Evolutionary conservation across 164 flowering plant genomes (phyloP).

Genomic region (Protea cynaroides): DNA sequence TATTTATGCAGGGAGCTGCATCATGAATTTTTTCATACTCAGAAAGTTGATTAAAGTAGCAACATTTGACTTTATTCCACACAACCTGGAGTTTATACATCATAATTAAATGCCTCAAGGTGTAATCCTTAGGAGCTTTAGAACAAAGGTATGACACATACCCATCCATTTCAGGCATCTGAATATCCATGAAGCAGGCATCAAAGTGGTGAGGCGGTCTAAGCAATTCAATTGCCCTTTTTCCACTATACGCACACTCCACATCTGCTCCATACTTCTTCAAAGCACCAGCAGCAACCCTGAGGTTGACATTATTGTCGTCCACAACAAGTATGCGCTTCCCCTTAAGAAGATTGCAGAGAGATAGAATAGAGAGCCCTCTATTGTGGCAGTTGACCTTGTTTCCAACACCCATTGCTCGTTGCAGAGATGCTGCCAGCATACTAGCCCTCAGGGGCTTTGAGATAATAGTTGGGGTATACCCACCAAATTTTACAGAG

Average conservation of each 20-base stretch:
- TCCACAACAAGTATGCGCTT: constrained; percentile 81
- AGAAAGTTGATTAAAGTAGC: too few relatives aligned
- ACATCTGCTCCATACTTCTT: constrained; percentile 93
- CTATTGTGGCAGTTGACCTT: constrained; percentile 44
- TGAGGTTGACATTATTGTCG: constrained; percentile 78
- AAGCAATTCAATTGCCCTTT: constrained; percentile 51
- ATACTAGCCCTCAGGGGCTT: constrained; percentile 85
- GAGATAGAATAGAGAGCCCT: constrained; percentile 37
- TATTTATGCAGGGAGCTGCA: too few relatives aligned
- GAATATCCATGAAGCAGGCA: constrained; percentile 99
- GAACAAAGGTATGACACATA: constrained; percentile 21
- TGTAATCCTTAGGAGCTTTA: neutral
- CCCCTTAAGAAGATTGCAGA: constrained; percentile 59
- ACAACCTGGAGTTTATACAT: too few relatives aligned
- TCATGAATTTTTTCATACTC: too few relatives aligned
- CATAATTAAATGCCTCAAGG: too few relatives aligned
- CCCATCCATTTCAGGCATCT: constrained; percentile 99
- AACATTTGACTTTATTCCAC: too few relatives aligned
- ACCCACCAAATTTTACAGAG: constrained; percentile 18
- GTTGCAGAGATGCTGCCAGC: constrained; percentile 73
- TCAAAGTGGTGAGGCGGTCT: constrained; percentile 75
- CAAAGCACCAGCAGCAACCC: constrained; percentile 85
- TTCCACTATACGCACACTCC: constrained; percentile 59
- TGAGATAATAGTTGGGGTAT: constrained; percentile 42
- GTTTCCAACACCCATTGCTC: constrained; percentile 61